phyloP scores from a whole-genome alignment of 2,329 filamentous ascomycete species.

The Beauveria asiatica region DNA sequence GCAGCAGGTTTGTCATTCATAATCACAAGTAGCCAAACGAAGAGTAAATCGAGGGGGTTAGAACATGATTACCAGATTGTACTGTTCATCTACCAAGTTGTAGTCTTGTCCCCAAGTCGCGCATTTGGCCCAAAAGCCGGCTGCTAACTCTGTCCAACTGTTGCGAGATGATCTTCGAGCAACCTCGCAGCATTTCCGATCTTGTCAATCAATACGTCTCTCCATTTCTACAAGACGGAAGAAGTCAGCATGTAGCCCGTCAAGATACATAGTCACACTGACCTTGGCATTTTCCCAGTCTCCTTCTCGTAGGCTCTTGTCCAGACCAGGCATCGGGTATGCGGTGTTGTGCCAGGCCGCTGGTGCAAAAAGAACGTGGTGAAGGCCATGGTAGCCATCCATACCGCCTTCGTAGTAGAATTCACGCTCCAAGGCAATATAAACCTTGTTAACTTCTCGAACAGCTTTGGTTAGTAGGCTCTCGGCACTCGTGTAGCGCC shows the following conservation, averaged over 20 bases:
- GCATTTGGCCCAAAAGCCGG: too few species aligned
- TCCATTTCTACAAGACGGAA: not conserved
- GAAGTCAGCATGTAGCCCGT: not conserved
- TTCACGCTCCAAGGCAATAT: constrained; percentile 1
- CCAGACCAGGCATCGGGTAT: not conserved
- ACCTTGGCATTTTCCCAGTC: constrained; percentile 2
- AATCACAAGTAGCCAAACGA: too few species aligned
- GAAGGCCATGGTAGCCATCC: not conserved
- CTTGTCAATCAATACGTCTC: not conserved
- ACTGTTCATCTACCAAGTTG: too few species aligned
- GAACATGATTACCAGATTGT: too few species aligned
- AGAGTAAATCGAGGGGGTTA: too few species aligned
- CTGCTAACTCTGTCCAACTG: not conserved
- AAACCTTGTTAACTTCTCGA: not conserved
- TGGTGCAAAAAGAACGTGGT: not conserved
- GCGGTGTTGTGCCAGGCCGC: not conserved
- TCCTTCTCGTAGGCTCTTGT: not conserved
- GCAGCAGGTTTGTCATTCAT: too few species aligned
- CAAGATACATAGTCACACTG: not conserved
- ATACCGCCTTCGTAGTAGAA: constrained; percentile 7
- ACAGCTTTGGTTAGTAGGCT: not conserved
- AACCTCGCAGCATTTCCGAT: not conserved
- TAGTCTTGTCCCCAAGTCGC: too few species aligned
- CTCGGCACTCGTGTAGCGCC: not conserved
- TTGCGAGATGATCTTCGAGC: not conserved